Base-by-base conservation (phyloP, 2,329 filamentous ascomycete genomes). In the Metarhizium brunneum region DNA sequence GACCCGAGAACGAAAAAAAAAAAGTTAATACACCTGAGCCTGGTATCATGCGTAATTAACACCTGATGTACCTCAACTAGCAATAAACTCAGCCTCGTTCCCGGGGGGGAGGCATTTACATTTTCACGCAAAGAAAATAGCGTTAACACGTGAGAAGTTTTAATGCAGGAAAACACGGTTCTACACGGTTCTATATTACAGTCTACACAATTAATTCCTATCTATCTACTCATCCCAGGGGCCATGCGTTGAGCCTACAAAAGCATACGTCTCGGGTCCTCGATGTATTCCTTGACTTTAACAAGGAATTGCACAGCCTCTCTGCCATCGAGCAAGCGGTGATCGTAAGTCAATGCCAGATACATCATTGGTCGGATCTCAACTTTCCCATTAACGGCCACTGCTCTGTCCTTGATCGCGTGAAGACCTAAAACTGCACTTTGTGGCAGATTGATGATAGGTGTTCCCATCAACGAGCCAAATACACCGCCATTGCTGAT, bases 291-390 rank as follows among this genome's bases (percentile, higher is more conserved):
- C 84, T 97, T 97, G 67, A 99, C 79, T 83, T 95, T 96, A 59
- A 97, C 87, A 63, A 97, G 79, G 81, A 97, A 97, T 59, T 92
- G 94, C 45, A 96, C 91, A 50, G 92, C 94, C 76, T 97, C 92
- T 69, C 92, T 85, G 52, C 94, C 94, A 71, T 97, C 94, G 29
- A 99, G 80, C 52, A 99, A 83, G 69, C 94, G 88, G 76, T 99
- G 94, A 71, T 99, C 94, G 69, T 99, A 99, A 14, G 94, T 99
- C 58, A 99, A 81, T 47, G 94, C 94, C 61, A 99, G 83, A 73
- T 96, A 97, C 94, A 99, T 99, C 91, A 99, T 97, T n/a, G 94
- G 94, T 62, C 94, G 84, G 64, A 96, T 89, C 72, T 96, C 92
- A 56, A 97, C 80, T 78, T 96, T 95, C 67, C 94, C 94, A 67